A percentile compares a stretch with the other conserved stretches of the same genome.
These are phyloP conservation scores for Picochlorum sp. DNA, from an alignment of 139 green algal species.

Conservation along the genomic window DNA sequence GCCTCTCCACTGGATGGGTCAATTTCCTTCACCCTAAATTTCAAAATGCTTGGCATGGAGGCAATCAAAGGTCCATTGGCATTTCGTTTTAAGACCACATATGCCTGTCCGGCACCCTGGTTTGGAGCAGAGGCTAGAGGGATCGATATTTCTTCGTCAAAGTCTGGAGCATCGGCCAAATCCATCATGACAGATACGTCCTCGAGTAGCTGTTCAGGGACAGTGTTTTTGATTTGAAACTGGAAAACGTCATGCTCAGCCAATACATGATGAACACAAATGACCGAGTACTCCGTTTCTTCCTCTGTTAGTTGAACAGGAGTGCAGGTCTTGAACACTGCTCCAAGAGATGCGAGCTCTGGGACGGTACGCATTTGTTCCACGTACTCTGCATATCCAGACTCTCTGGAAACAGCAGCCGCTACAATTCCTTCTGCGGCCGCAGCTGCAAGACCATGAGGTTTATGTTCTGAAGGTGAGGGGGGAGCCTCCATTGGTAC, in stretches of 20 bases:
- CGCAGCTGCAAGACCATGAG: conserved; percentile 24
- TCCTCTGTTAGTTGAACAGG: conserved; percentile 77
- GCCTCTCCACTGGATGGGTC: conserved; percentile 82
- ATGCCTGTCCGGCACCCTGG: conserved; percentile 63
- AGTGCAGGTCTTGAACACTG: conserved; percentile 80
- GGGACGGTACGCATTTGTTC: conserved; percentile 54
- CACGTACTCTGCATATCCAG: conserved; percentile 14
- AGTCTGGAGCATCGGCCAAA: conserved; percentile 49
- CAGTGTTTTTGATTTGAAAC: conserved; percentile 97
- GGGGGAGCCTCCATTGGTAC: conserved; percentile 13
- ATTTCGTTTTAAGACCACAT: conserved; percentile 56
- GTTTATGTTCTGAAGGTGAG: conserved; percentile 1
- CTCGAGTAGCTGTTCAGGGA: conserved; percentile 87
- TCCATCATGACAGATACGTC: conserved; percentile 86
- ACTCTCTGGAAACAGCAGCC: conserved; percentile 3
- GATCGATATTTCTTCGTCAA: conserved; percentile 72
- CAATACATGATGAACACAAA: conserved; percentile 78
- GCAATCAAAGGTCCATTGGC: conserved; percentile 51
- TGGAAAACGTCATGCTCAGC: conserved; percentile 77
- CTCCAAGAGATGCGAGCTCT: conserved; percentile 63
- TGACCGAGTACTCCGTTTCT: conserved; percentile 85
- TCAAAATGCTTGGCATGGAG: conserved; percentile 52
- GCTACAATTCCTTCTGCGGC: neutral
- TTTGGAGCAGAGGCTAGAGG: conserved; percentile 74
- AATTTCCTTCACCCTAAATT: conserved; percentile 96